Base-by-base conservation (phyloP, 2,329 filamentous ascomycete species). In the Sarocladium strictum region DNA sequence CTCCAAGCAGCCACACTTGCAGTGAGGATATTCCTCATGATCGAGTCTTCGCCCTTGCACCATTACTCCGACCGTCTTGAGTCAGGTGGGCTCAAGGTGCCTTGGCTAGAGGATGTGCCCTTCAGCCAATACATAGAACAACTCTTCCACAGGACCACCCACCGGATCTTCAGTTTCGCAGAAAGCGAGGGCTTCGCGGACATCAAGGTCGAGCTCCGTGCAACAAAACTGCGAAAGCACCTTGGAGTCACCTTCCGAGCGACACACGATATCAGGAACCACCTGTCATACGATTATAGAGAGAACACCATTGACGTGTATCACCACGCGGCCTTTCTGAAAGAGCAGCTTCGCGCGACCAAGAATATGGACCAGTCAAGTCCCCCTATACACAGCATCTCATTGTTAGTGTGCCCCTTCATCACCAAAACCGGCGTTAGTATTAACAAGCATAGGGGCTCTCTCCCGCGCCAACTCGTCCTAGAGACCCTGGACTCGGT, bases 401-500 rank as follows among this genome's bases (percentile, higher is more conserved):
- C 24, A 10, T 7, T 49, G 43, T 49, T 23, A 43, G 40, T 43
- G 15, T 4, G 4, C 40, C 10, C 17, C 35, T 19, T 38, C 3
- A 21, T 24, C 40, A 23, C 21, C 11, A 9, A 3, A 10, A 27
- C 3, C 4, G 3, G 19, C 43, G 14, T 24, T 29, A 17, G 10
- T 15, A 19, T 19, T 49, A 24, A 49, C 24, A 14, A 6, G 3
- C 4, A 10, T 49, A 60, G 58, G 47, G 57, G 57, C 40, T 54
- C 56, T 9, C 47, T 58, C 11, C 58, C 58, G 7, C 54, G 58
- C 11, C 53, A 54, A 21, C 15, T 60, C 12, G 53, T 54, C 15
- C 54, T 60, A 15, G 58, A 60, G 32, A 54, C 53, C 3, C 50
- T 60, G 1, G 37, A 55, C 15, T 59, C 58, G 12, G 6, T 59